Conservation (phyloP, 2,329 filamentous ascomycete genomes). For the Fonsecaea monophora region DNA sequence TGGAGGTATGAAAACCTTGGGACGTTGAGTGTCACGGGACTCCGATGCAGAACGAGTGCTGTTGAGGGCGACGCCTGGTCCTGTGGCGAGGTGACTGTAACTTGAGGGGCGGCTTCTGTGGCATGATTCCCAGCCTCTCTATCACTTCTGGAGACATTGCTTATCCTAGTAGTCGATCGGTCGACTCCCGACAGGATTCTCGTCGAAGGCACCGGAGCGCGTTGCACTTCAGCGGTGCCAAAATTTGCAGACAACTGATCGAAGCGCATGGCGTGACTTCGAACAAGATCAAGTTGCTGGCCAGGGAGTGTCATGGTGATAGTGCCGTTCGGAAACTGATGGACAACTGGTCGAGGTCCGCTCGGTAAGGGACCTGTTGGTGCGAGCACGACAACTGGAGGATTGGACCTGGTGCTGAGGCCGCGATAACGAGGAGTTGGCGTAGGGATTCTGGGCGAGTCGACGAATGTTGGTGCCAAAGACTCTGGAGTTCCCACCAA, state of each 20-base stretch:
- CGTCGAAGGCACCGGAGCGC: background rate
- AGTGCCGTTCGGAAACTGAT: slow-evolving; percentile 3
- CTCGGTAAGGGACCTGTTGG: background rate
- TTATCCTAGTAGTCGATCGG: background rate
- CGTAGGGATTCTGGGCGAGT: background rate
- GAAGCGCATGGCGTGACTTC: background rate
- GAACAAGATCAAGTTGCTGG: slow-evolving; percentile 4
- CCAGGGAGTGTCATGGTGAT: slow-evolving; percentile 2
- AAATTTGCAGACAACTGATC: background rate
- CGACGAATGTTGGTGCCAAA: background rate
- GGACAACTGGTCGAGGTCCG: background rate
- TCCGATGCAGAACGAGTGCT: background rate
- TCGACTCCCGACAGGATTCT: background rate
- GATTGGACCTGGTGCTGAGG: background rate
- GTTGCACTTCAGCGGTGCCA: background rate
- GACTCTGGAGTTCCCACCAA: background rate
- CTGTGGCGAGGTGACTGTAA: no score
- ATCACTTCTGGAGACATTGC: background rate
- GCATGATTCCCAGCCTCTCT: background rate
- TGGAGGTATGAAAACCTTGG: background rate
- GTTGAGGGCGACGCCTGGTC: background rate
- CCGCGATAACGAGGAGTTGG: background rate
- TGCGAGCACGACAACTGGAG: background rate
- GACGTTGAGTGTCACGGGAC: background rate
- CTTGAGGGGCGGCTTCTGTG: background rate